Conservation (phyloP, 805 yeast species). For the Tetrapisispora nanseiensis region DNA sequence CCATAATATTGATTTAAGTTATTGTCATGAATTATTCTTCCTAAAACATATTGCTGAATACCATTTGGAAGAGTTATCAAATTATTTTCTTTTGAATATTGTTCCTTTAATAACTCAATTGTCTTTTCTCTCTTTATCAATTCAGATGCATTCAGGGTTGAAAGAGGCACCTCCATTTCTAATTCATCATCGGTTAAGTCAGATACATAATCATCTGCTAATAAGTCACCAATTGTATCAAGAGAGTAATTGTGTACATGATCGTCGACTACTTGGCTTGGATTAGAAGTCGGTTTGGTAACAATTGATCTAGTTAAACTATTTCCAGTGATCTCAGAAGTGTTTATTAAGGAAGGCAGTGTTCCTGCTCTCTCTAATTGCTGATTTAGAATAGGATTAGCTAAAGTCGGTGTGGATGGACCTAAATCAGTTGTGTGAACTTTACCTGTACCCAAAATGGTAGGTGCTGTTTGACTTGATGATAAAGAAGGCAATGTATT, state of each 20-base stretch:
- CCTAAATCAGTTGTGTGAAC: conserved; percentile 4
- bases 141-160: conserved; percentile 2
- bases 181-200: conserved; percentile 21
- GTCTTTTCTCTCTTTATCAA: conserved; percentile 7
- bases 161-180: conserved; percentile 11
- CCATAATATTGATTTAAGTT: conserved; percentile 16
- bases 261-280: too few relatives aligned
- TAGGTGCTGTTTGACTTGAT: conserved; percentile 2
- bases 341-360: not conserved
- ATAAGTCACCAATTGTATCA: not conserved
- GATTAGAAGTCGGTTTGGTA: not conserved
- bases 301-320: not conserved
- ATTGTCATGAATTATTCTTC: conserved; percentile 18
- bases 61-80: conserved; percentile 25
- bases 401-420: conserved; percentile 15
- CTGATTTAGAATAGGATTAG: conserved; percentile 10
- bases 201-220: conserved; percentile 9
- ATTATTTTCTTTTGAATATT: conserved; percentile 13
- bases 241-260: too few relatives aligned
- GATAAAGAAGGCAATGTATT: not conserved
- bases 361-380: conserved; percentile 8
- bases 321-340: not conserved
- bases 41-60: conserved; percentile 28
- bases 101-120: conserved; percentile 8
- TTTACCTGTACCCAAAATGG: too few relatives aligned